Percentiles rank a stretch among this genome's conserved stretches.
Conservation (phyloP, 805 yeast species). For the Candida loeiensis region DNA sequence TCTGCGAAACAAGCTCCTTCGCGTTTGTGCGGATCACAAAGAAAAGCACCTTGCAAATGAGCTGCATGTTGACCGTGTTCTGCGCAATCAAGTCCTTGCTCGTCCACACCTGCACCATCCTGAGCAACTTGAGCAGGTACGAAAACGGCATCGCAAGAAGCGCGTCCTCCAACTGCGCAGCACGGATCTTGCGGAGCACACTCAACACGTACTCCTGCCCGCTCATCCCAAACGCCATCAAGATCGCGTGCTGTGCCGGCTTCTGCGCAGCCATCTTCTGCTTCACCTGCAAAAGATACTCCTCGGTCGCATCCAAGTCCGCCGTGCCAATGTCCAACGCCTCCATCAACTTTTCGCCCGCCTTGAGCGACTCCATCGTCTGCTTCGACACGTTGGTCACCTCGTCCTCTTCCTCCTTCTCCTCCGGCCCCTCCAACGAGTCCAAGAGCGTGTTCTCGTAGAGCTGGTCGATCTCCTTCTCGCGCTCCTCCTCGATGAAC, state of each 20-base stretch:
- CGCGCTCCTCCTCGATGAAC: conserved; percentile 95
- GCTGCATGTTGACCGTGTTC: conserved; percentile 51
- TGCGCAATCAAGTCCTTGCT: conserved; percentile 34
- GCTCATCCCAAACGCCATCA: conserved; percentile 63
- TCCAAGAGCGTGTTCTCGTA: conserved; percentile 78
- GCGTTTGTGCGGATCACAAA: conserved; percentile 72
- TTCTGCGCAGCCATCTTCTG: conserved; percentile 48
- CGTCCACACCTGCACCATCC: conserved; percentile 76
- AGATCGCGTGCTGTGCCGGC: conserved; percentile 68
- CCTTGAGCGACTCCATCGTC: conserved; percentile 86
- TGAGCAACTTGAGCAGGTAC: conserved; percentile 65
- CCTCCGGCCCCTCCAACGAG: conserved; percentile 54
- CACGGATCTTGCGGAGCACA: conserved; percentile 63
- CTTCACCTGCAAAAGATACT: conserved; percentile 33
- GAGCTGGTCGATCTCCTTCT: conserved; percentile 88
- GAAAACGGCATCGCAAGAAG: conserved; percentile 87
- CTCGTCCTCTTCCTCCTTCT: conserved; percentile 38
- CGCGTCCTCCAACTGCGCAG: conserved; percentile 91
- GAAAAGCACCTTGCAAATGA: conserved; percentile 71
- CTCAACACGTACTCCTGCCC: conserved; percentile 81
- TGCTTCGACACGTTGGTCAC: conserved; percentile 71
- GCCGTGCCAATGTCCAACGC: conserved; percentile 80
- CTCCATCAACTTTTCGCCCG: conserved; percentile 90
- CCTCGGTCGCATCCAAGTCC: conserved; percentile 58
- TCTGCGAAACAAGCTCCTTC: conserved; percentile 71